Evolutionary conservation across 306 rosid species (phyloP).

Genomic region (Fragaria iinumae): DNA sequence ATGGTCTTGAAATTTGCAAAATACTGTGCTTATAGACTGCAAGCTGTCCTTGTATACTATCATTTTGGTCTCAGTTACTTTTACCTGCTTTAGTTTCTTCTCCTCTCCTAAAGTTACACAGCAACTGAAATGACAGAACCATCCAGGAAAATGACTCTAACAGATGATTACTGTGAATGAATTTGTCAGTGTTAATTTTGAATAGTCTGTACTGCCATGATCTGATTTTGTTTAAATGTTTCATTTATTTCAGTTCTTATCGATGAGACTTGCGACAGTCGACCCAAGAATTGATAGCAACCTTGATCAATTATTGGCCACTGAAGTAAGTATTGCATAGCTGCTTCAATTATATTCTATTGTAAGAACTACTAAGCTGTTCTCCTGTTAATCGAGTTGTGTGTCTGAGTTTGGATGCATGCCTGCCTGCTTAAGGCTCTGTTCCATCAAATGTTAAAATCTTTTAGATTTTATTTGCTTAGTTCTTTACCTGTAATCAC

Average conservation of each 20-base stretch:
- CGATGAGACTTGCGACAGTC: conserved; percentile 92
- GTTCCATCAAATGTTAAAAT: conserved; percentile 4
- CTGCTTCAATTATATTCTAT: neutral
- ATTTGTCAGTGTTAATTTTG: conserved; percentile 10
- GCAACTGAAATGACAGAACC: neutral
- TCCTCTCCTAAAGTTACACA: neutral
- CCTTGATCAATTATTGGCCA: conserved; percentile 66
- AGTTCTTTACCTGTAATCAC: neutral
- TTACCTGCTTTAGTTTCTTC: neutral
- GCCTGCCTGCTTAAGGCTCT: neutral
- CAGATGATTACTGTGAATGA: neutral
- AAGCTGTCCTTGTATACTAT: neutral
- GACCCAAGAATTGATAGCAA: conserved; percentile 82
- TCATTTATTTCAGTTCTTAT: conserved; percentile 66
- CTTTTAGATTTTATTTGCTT: neutral
- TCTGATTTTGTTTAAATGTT: conserved; percentile 27
- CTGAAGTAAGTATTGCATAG: conserved; percentile 60
- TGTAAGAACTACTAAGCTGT: neutral
- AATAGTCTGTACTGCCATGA: conserved; percentile 17
- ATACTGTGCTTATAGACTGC: neutral
- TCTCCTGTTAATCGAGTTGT: neutral
- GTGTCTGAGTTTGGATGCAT: neutral
- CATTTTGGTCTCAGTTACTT: neutral
- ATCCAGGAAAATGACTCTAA: neutral
- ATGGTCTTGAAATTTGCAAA: neutral